Conservation (phyloP, 1,284 basidiomycete genomes). For the Neolentinus lepideus region DNA sequence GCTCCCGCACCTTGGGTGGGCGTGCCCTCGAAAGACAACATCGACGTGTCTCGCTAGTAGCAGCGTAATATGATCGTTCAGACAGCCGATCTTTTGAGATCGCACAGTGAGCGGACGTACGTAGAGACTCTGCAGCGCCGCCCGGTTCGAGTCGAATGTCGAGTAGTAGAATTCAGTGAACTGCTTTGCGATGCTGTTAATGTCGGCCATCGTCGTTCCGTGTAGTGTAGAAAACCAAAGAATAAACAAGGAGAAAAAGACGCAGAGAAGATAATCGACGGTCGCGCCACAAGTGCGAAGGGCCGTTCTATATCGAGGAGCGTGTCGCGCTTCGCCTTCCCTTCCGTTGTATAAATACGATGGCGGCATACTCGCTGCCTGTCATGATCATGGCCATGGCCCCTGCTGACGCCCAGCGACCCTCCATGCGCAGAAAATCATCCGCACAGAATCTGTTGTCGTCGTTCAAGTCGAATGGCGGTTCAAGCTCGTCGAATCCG, state of each 20-base stretch:
- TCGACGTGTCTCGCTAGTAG: conserved; percentile 71
- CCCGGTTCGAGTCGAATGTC: conserved; percentile 62
- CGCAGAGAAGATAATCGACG: not conserved
- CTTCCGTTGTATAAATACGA: not conserved
- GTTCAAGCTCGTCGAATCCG: conserved; percentile 21
- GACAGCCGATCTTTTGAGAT: not conserved
- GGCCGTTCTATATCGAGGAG: not conserved
- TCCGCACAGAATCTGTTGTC: conserved; percentile 76
- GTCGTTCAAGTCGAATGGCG: conserved; percentile 50
- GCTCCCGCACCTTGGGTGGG: conserved; percentile 49
- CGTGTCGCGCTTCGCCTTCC: not conserved
- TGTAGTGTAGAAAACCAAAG: conserved; percentile 9
- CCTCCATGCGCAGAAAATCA: conserved; percentile 73
- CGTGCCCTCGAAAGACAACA: conserved; percentile 83
- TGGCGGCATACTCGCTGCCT: not conserved
- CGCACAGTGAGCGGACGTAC: conserved; percentile 36
- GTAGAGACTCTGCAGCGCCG: conserved; percentile 56
- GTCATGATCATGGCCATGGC: conserved; percentile 6
- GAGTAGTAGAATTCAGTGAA: conserved; percentile 75
- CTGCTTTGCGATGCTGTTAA: conserved; percentile 54
- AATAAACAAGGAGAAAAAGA: conserved; percentile 10
- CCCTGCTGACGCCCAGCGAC: conserved; percentile 31
- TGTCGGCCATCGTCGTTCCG: conserved; percentile 56
- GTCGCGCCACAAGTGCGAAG: not conserved
- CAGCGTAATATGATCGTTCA: conserved; percentile 1